Base-by-base conservation (phyloP, 805 yeast species). In the Lachancea meyersii region DNA sequence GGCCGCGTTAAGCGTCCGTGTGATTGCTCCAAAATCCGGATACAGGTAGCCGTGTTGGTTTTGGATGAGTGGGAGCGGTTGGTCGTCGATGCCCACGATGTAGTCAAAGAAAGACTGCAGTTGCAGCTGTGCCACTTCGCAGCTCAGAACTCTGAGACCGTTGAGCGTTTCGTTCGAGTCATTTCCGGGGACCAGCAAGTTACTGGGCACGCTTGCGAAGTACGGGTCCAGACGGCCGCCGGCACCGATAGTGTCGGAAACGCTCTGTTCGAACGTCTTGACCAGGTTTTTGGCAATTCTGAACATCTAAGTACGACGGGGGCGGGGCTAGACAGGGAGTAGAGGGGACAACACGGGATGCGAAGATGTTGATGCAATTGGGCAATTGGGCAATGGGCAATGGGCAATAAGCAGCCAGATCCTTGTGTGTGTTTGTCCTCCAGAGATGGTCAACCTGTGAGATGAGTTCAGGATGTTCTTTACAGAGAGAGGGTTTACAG, bases 31-130 rank as follows among this genome's bases (percentile, higher is more conserved):
- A 49, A 67, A 71, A 56, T 76, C 72, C 17, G 74, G 70, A n/a
- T 63, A 52, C 38, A 61, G 46, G 33, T 54, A 58, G 16, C 67
- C 61, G 32, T 64, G 57, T 20, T 63, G 64, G 28, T 60, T 58
- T 46, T 63, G 50, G 14, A 58, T 44, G 22, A 69, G 50, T 14
- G 71, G 68, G 18, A 79, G 54, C 16, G 82, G 84, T 49, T 76
- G 81, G 35, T 85, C 86, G 52, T 91, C 86, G 44, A 88, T 68
- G 1, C 84, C 82, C n/a, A 87, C 72, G 27, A 91, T 77, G 58
- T 73, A 91, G 60, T 91, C 98, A 57, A 91, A 93, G 77, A 86
- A 83, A 8, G 93, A 72, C 62, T 88, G 94, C 22, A 93, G 60
- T 2, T 83, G 85, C 19, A 70, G 66, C 22, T 64, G 69, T 6